Base-by-base conservation (phyloP, 805 yeast species). In the Saccharomycopsis sp. region DNA sequence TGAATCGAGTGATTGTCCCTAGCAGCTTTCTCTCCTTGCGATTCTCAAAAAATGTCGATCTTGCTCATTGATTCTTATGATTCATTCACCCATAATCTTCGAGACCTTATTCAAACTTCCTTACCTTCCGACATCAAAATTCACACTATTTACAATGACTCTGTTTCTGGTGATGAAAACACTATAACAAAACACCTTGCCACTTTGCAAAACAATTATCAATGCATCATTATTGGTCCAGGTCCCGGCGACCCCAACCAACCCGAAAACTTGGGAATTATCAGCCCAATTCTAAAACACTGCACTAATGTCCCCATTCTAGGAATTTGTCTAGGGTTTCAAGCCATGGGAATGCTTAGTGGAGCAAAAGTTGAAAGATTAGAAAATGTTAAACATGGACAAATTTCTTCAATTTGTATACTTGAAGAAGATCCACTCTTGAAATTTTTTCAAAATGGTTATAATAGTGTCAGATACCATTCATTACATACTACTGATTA, bases 321-420 rank as follows among this genome's bases (percentile, higher is more conserved):
- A 36, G 99, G 99, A 0, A 81, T 94, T 3, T 92, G 99, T 54
- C 63, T 92, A 19, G 99, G 99, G 0, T 84, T 87, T 55, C 99
- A 92, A 57, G 71, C 85, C 21, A 59, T 94, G 52, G 81, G 92
- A 60, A 66, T 17, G 69, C 69, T 8, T 66, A 15, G 21, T 50
- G 94, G 88, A 3, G 72, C 73, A 40, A 40, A 53, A 1, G 72
- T 89, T 3, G 53, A 55, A 15, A 67, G 72, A 36, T 62, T 87
- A 37, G 55, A 60, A 1, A 60, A 69, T 1, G 79, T 88, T 8
- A 74, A 76, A 46, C 99, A 92, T 54, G 99, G 99, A 3, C 95
- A 87, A 52, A 71, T 82, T 1, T 81, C 80, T 49, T 51, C 59
- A 2, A 69, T 86, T 12, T 18, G 38, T 3, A 4, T 20, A 21